Conservation (phyloP, 2,329 filamentous ascomycete species). For the Calonectria montana region DNA sequence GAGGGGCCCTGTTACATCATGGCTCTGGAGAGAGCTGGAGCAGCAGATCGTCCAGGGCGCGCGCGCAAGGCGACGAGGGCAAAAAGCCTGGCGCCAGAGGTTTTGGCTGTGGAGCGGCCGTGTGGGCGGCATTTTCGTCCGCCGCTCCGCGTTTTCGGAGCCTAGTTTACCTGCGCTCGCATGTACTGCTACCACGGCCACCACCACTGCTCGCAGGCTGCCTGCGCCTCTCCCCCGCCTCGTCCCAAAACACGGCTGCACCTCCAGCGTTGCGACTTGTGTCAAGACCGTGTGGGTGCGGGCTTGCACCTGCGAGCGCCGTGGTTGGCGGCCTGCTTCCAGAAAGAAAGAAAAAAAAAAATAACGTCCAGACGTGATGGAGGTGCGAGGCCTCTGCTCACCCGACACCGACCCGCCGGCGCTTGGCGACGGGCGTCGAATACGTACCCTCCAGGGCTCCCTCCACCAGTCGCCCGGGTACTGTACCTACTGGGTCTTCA, state of each 20-base stretch:
- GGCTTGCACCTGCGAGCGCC: neutral
- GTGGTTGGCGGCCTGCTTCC: neutral
- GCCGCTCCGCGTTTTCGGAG: conserved; percentile 5
- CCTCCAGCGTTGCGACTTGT: neutral
- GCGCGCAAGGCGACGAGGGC: neutral
- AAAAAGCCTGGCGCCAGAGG: neutral
- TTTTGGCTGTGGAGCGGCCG: conserved; percentile 1
- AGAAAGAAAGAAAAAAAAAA: too few relatives aligned
- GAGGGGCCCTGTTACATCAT: conserved; percentile 8
- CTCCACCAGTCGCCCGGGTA: conserved; percentile 7
- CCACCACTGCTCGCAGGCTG: neutral
- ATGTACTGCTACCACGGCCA: neutral
- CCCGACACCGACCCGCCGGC: conserved; percentile 24
- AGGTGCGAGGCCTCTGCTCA: neutral
- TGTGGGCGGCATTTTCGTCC: conserved; percentile 7
- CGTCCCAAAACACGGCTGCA: neutral
- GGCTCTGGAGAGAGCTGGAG: neutral
- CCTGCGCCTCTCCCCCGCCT: neutral
- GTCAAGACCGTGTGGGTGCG: neutral
- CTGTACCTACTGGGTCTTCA: conserved; percentile 1
- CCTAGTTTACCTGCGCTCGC: neutral
- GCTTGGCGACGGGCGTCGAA: conserved; percentile 14
- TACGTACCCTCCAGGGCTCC: conserved; percentile 6
- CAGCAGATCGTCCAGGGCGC: neutral
- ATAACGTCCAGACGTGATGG: neutral